Evolutionary conservation across 129 eudicot species (phyloP).

Genomic region (Helichrysum umbraculigerum): DNA sequence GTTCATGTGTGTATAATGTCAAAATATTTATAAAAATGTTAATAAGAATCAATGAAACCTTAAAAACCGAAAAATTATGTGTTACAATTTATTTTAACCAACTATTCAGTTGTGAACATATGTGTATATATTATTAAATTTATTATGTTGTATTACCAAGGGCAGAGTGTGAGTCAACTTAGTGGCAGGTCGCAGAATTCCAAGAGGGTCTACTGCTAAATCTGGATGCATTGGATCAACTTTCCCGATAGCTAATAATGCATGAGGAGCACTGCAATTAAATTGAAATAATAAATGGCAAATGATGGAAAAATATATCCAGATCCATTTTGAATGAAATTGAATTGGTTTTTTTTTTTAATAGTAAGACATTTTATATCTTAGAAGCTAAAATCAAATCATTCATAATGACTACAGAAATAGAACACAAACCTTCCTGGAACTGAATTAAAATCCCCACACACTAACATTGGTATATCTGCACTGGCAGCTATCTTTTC

Average conservation of each 20-base stretch:
- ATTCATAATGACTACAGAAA: slow-evolving; percentile 12
- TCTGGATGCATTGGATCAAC: slow-evolving; percentile 93
- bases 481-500: slow-evolving; percentile 98
- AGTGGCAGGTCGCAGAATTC: slow-evolving; percentile 74
- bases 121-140: not conserved
- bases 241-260: slow-evolving; percentile 91
- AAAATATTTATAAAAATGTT: too few species aligned
- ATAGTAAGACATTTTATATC: not conserved
- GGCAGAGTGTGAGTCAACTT: slow-evolving; percentile 85
- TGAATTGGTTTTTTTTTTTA: not conserved
- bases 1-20: too few species aligned
- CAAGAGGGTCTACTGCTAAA: slow-evolving; percentile 84
- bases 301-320: not conserved
- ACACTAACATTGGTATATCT: slow-evolving; percentile 95
- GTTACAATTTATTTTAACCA: too few species aligned
- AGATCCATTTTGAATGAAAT: not conserved
- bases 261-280: slow-evolving; percentile 85
- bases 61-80: too few species aligned
- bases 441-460: slow-evolving; percentile 92
- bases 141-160: slow-evolving; percentile 46
- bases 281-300: slow-evolving; percentile 1
- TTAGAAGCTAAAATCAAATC: not conserved
- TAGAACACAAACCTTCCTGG: slow-evolving; percentile 74
- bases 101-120: too few species aligned
- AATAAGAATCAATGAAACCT: too few species aligned